Evolutionary conservation across 1,284 basidiomycete species (phyloP), one percentile per base, ranked within the genome.

Genomic region (Sanghuangporus baumii): DNA sequence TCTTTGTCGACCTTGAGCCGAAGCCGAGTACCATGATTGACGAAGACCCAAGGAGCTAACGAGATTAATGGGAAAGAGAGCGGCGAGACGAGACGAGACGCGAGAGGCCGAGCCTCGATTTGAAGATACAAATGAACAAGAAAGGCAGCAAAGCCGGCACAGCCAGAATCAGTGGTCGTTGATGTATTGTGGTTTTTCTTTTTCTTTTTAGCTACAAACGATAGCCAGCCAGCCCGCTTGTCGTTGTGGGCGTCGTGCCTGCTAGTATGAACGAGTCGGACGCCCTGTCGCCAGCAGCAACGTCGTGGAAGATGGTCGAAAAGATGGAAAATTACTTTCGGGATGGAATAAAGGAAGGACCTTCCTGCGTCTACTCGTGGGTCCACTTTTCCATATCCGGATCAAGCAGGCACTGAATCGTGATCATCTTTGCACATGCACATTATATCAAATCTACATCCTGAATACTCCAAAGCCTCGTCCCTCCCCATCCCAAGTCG

Each of bases 401-500:
- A 46, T 23, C 48, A 51, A 51, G 48, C 23, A 20, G 8, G 20
- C 6, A n/a, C 43, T 8, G 18, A 14, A 46, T 46, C 14, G 14
- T 3, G 9, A 41, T 41, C 6, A 7, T n/a, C 20, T 9, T 7
- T 23, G 16, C 16, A 23, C 16, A 51, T 11, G 3, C 3, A 9
- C 3, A 41, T 16, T 11, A 16, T 41, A 23, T 23, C 43, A 34
- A 12, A 5, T 43, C 26, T 54, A 96, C 93, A 96, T 95, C 66
- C 93, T 84, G 76, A 94, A 95, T 54, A 94, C 91, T 12, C 93
- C 93, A 76, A 91, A 95, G 50, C 90, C 90, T 68, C 83, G 87
- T 52, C 77, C 78, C 70, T 86, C 80, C 11, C 90, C 89, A 69
- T 91, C 87, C 83, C 89, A 89, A 18, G 86, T 88, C 40, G 82